Base-by-base conservation (phyloP, 441 rosid genomes). In the Metrosideros polymorpha region DNA sequence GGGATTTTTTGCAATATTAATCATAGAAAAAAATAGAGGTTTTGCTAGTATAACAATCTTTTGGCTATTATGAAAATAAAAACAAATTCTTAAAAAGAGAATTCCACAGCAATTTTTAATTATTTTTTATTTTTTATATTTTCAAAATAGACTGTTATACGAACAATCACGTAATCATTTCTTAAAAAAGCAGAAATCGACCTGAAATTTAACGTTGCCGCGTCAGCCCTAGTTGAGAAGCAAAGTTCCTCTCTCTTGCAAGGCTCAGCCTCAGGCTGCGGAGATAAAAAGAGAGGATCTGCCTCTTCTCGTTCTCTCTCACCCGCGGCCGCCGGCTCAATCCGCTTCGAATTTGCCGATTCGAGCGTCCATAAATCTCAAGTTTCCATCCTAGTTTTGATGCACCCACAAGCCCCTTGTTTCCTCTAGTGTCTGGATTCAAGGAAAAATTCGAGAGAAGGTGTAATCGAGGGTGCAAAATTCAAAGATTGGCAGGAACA, bases 321-420 rank as follows among this genome's bases (percentile, higher is more conserved):
- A 35, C 43, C 45, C 1, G 75, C 24, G 2, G 75, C 5, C 14
- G 1, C 27, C 9, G 29, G 45, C 77, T 35, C 77, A 22, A 10
- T 10, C 1, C 14, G 15, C 79, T 19, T 19, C 27, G 19, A 35
- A 66, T 35, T 10, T 35, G 15, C 77, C n/a, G 15, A 1, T 35
- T 66, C n/a, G 47, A 35, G 45, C 14, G 27, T 66, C 4, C n/a
- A 35, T 35, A 6, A 9, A 35, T 35, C 27, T 66, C 76, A 35
- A 19, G n/a, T 35, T 35, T 35, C 12, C 19, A 47, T 66, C 27
- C 15, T 66, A 35, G 49, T 59, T 59, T 19, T 87, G 79, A 85
- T 56, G 93, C 93, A 92, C 94, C 89, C 12, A 83, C 25, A 85
- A 88, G 95, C 93, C 94, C 91, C 94, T 90, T 89, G 93, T 88